Evolutionary conservation across 106 monocot species (phyloP), one percentile per base, ranked within the genome.

Genomic region (Dioscorea zingiberensis): DNA sequence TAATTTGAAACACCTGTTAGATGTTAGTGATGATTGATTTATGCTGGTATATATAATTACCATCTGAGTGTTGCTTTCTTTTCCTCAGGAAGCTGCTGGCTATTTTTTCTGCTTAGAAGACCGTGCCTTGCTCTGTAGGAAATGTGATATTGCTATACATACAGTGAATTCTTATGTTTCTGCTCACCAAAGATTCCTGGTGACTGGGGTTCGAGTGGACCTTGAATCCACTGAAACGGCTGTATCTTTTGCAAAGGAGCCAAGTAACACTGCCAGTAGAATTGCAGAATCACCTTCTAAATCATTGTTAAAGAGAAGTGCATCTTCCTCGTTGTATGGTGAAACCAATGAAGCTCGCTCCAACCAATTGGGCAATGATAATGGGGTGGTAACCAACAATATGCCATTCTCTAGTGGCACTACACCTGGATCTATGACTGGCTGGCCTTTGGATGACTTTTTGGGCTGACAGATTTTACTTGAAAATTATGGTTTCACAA

Each of bases 51-150:
- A 38, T 38, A 38, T 38, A 38, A 8, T 38, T 38, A 6, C 4
- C 38, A 38, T 38, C 38, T 38, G 38, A 38, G 10, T 54, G 21
- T 23, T 54, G 3, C 2, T 48, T 38, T 47, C 56, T 56, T 17
- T 38, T 78, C 23, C 78, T 44, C 86, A 89, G 93, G 94, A 94
- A 67, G 73, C 74, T 67, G 74, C 86, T 66, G 89, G 89, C 22
- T 94, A 81, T 57, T 89, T 89, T 76, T 94, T 94, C 74, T 93
- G 93, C 61, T 71, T 93, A 38, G 93, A 93, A 65, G 93, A 93
- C 28, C 82, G 93, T 44, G 94, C 93, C 6, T 75, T 94, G 62
- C 74, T 94, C 9, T 94, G 94, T 58, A 73, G 89, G 63, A 81
- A 82, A 54, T 94, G 94, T 69, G 93, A 93, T 70, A 76, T 80